These are phyloP conservation scores for Rhizophagus clarus DNA, from an alignment of 192 early-diverging fungal species.

Conservation along the genomic window DNA sequence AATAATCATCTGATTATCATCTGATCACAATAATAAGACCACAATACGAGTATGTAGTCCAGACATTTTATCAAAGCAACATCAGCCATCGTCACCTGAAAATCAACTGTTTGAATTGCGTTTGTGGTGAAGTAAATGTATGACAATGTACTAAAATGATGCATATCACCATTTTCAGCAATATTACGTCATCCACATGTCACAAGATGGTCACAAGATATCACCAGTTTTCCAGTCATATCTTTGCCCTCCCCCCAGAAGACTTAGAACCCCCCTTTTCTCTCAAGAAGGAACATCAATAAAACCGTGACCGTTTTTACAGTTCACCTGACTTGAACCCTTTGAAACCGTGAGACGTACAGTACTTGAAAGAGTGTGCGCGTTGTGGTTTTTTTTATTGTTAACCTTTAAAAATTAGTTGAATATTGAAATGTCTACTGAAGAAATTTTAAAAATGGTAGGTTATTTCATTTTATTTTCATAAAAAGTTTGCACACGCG, in stretches of 20 bases:
- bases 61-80: background rate
- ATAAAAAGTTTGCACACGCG: background rate
- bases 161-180: constrained; percentile 26
- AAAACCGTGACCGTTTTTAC: constrained; percentile 32
- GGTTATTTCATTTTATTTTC: background rate
- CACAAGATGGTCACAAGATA: constrained; percentile 36
- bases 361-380: background rate
- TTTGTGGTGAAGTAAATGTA: constrained; percentile 14
- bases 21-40: too few species aligned
- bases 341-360: constrained; percentile 20
- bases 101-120: constrained; percentile 20
- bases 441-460: constrained; percentile 25
- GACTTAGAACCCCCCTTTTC: background rate
- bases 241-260: constrained; percentile 9
- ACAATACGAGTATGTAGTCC: too few species aligned
- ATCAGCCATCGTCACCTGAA: constrained; percentile 29
- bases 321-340: constrained; percentile 32
- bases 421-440: constrained; percentile 3
- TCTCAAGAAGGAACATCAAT: constrained; percentile 20
- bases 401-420: background rate
- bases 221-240: constrained; percentile 19
- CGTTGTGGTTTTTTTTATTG: background rate
- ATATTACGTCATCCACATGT: constrained; percentile 33
- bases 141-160: constrained; percentile 14
- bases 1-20: too few species aligned